Conservation (phyloP, 441 rosid genomes). For the Populus trichocarpa region DNA sequence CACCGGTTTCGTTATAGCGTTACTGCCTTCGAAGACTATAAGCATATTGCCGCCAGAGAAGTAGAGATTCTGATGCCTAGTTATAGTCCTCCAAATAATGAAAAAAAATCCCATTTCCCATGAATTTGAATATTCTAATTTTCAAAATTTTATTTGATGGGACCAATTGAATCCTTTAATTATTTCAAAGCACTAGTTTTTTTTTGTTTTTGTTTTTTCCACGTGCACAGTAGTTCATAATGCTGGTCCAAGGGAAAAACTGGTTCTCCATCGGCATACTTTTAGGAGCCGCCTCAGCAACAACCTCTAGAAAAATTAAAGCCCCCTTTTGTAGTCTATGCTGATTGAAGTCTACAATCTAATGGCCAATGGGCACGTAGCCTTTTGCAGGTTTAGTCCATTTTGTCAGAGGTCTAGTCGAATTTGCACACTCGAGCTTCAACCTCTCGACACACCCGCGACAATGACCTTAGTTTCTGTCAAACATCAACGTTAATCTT, state of each 20-base stretch:
- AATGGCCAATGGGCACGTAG: not conserved
- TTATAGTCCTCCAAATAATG: too few species aligned
- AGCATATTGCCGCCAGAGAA: too few species aligned
- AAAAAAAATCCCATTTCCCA: too few species aligned
- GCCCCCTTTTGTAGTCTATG: conserved; percentile 5
- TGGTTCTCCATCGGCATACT: not conserved
- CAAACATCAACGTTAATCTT: not conserved
- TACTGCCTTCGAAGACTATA: too few species aligned
- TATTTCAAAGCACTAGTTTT: not conserved
- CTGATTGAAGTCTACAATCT: conserved; percentile 3
- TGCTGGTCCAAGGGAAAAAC: not conserved
- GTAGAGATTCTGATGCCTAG: too few species aligned
- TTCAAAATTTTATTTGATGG: not conserved
- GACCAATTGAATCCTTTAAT: conserved; percentile 9
- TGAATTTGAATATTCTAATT: not conserved
- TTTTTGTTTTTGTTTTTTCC: too few species aligned
- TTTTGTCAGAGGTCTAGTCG: conserved; percentile 10
- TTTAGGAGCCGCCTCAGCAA: conserved; percentile 13
- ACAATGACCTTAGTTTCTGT: not conserved
- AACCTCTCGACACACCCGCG: not conserved
- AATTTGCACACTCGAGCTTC: not conserved
- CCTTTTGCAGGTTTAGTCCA: not conserved
- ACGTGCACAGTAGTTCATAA: too few species aligned
- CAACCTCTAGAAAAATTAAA: conserved; percentile 9
- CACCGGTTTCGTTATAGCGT: too few species aligned